Evolutionary conservation across 345 rosid species (phyloP).

Genomic region (Laguncularia racemosa): DNA sequence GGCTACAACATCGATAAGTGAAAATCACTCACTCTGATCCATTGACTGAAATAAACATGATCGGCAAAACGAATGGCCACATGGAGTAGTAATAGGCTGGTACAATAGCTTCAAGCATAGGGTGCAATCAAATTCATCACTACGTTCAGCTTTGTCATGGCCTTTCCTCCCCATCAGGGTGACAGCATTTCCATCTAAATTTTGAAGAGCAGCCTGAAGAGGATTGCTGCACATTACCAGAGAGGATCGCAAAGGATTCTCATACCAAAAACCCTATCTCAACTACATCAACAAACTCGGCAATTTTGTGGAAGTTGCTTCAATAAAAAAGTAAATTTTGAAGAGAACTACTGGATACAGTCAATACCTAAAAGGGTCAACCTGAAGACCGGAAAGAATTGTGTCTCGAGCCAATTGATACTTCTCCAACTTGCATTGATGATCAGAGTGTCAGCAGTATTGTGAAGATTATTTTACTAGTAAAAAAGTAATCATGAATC

Average conservation of each 20-base stretch:
- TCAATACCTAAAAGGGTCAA: conserved; percentile 77
- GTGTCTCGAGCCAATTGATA: conserved; percentile 70
- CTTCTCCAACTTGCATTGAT: conserved; percentile 65
- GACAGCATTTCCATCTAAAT: conserved; percentile 38
- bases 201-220: conserved; percentile 66
- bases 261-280: background rate
- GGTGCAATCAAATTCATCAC: conserved; percentile 89
- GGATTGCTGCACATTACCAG: conserved; percentile 59
- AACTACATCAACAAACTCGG: too few species aligned
- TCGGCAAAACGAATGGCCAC: conserved; percentile 96
- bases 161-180: conserved; percentile 26
- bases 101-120: conserved; percentile 82
- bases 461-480: conserved; percentile 3
- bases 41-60: conserved; percentile 84
- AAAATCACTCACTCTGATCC: conserved; percentile 66
- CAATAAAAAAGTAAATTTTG: too few species aligned
- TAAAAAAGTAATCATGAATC: background rate
- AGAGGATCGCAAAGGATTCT: conserved; percentile 12
- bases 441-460: background rate
- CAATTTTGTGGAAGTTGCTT: too few species aligned
- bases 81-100: conserved; percentile 87
- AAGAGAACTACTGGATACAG: conserved; percentile 2
- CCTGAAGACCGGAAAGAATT: conserved; percentile 80
- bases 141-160: conserved; percentile 46
- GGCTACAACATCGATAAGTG: too few species aligned